These are phyloP conservation scores for Mitragyna speciosa DNA, from an alignment of 257 asterid genomes.

Conservation along the genomic window DNA sequence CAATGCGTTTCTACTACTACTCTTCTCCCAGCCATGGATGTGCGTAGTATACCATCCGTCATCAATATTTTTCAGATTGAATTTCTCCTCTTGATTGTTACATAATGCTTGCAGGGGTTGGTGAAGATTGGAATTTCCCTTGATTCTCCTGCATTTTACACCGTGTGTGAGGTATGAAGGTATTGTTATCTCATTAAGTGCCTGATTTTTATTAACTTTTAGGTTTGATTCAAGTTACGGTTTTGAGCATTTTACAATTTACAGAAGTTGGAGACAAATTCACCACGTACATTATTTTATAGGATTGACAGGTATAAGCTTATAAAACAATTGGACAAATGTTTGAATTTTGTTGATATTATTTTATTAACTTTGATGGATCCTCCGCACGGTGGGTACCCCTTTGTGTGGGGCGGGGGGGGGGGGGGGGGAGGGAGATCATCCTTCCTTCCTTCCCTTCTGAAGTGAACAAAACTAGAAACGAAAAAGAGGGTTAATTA, in stretches of 20 bases:
- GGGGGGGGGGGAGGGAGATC: too few relatives aligned
- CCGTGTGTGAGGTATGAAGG: slow-evolving; percentile 71
- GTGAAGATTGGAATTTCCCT: slow-evolving; percentile 65
- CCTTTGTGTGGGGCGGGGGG: too few relatives aligned
- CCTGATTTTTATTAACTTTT: background rate
- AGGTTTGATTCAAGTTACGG: background rate
- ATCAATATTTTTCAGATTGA: background rate
- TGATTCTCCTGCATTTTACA: slow-evolving; percentile 80
- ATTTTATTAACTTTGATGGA: background rate
- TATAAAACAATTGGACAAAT: background rate
- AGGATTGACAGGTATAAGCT: background rate
- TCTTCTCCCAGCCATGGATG: background rate
- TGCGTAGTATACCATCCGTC: background rate
- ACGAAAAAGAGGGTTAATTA: background rate
- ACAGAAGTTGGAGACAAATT: background rate
- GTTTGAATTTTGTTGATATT: background rate
- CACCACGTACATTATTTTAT: background rate
- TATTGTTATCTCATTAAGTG: background rate
- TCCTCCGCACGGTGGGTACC: too few relatives aligned
- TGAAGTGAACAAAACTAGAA: too few relatives aligned
- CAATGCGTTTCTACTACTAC: background rate
- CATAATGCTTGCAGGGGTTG: slow-evolving; percentile 53
- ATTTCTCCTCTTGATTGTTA: slow-evolving; percentile 8
- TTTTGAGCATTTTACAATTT: background rate
- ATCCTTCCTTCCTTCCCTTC: too few relatives aligned